Evolutionary conservation across 2,329 filamentous ascomycete genomes (phyloP), one percentile per base, ranked within the genome.

Genomic region (Simplicillium sp.): DNA sequence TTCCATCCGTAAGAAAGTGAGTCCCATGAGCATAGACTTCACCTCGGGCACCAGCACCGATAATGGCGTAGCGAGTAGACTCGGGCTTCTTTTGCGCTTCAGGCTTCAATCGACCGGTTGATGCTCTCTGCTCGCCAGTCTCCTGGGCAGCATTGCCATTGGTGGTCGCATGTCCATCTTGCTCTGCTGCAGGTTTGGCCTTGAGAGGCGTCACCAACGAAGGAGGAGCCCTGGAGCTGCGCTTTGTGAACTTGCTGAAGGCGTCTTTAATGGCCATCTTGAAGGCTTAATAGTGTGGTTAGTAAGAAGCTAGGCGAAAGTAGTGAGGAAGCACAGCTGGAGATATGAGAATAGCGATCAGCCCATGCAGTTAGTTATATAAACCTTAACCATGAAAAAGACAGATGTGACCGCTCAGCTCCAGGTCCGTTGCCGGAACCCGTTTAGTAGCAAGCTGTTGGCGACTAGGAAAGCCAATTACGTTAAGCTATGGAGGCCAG

Each of bases 11-110:
- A 14, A 76, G 77, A 13, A 70, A 67, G n/a, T 66, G 60, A 8
- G 87, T 79, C 39, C 82, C 82, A 44, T 71, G 68, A 28, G 82
- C 84, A 57, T 94, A 94, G 25, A 78, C 75, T 39, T 75, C 72
- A 12, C 88, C 88, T 29, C 88, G 80, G 37, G 83, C 86, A 29
- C 88, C 87, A 7, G 86, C 87, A 15, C 88, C 88, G 50, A 94
- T 81, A 53, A 94, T 75, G 41, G 94, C 70, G 53, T 94, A 77
- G 38, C 82, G 77, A 3, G 80, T 76, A 17, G 77, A 71, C 28
- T 56, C 63, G 6, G 60, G 55, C 3, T 74, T 41, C 29, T 51
- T 51, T 35, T 45, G 41, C 20, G 20, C 37, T 32, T 25, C 20
- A 6, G 20, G 20, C 20, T 25, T 35, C 28, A n/a, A 37, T 5